A percentile compares a stretch with the other conserved stretches of the same genome.
phyloP scores from a whole-genome alignment of 805 yeast species.

The Kazachstania martiniae region DNA sequence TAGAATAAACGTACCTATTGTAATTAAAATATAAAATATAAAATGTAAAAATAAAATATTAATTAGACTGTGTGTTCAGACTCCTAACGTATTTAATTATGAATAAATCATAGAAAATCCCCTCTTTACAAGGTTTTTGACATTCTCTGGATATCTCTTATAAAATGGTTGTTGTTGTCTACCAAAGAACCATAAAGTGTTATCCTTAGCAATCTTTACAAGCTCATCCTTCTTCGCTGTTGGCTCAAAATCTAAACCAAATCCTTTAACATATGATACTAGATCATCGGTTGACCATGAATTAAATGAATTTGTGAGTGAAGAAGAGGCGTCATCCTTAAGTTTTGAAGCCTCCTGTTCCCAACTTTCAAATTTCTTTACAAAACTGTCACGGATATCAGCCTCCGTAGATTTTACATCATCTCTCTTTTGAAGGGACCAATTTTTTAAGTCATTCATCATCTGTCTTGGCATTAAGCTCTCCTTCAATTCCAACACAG shows the following conservation, averaged over 20 bases:
- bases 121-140: not conserved
- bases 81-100: no score
- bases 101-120: no score
- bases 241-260: constrained; percentile 27
- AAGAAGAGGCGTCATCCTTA: constrained; percentile 9
- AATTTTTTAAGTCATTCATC: constrained; percentile 18
- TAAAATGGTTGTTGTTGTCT: constrained; percentile 16
- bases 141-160: constrained; percentile 16
- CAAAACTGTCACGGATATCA: not conserved
- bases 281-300: constrained; percentile 37
- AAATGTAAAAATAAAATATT: no score
- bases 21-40: no score
- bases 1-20: no score
- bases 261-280: constrained; percentile 30
- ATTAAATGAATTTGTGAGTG: constrained; percentile 24
- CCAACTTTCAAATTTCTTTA: constrained; percentile 3
- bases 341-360: constrained; percentile 6
- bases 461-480: not conserved
- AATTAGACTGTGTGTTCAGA: no score
- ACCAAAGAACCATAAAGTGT: constrained; percentile 31
- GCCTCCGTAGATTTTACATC: constrained; percentile 6
- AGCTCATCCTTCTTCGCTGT: constrained; percentile 27
- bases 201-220: constrained; percentile 30
- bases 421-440: constrained; percentile 23
- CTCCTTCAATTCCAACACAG: constrained; percentile 13